phyloP scores from a whole-genome alignment of 2,329 filamentous ascomycete species.

The Botrytis aclada region DNA sequence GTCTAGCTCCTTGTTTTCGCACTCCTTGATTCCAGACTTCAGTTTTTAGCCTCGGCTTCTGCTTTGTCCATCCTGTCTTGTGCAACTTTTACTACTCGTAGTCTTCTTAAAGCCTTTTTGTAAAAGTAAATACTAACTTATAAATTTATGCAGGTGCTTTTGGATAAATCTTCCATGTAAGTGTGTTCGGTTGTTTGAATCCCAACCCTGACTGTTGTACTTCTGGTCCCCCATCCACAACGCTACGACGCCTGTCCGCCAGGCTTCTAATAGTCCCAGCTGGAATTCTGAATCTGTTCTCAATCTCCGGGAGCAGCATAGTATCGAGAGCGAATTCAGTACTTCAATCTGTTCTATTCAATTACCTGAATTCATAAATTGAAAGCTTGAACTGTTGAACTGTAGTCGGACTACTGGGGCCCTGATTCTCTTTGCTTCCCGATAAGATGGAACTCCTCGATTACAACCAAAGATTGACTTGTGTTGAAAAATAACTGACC shows the following conservation, averaged over 20 bases:
- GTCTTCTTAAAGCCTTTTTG: neutral
- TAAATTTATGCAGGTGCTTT: slow-evolving; percentile 28
- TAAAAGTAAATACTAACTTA: neutral
- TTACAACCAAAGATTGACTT: slow-evolving; percentile 24
- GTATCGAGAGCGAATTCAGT: neutral
- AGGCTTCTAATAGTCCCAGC: neutral
- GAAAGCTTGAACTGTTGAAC: neutral
- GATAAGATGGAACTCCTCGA: neutral
- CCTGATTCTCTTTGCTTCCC: neutral
- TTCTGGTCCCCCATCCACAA: neutral
- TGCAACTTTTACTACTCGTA: too few relatives aligned
- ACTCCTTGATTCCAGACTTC: neutral
- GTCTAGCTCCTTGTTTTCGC: neutral
- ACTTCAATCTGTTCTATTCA: neutral
- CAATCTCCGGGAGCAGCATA: neutral
- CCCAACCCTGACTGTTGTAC: neutral
- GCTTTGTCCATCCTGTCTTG: neutral
- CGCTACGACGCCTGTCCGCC: neutral
- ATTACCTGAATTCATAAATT: neutral
- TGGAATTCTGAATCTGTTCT: neutral
- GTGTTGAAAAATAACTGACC: neutral
- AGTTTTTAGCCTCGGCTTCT: neutral
- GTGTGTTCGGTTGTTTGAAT: neutral
- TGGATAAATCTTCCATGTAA: slow-evolving; percentile 41
- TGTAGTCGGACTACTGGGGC: neutral